Percentiles rank a stretch among this genome's conserved stretches.
Conservation (phyloP, 805 yeast genomes). For the Isabelozyma pseudorhagii region DNA sequence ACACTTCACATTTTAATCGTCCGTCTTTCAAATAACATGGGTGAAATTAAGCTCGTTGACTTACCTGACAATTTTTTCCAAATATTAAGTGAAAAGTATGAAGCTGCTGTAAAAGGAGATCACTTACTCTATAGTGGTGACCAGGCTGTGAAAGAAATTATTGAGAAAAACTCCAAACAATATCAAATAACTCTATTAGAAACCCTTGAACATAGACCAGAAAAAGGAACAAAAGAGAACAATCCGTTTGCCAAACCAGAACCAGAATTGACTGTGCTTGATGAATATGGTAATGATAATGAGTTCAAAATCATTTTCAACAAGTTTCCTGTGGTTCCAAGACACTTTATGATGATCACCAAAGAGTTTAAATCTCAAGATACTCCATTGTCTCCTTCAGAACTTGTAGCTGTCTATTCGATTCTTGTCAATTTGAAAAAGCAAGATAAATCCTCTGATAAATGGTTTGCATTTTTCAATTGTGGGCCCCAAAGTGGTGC, state of each 20-base stretch:
- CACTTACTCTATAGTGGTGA: conserved; percentile 53
- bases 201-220: conserved; percentile 38
- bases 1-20: background rate
- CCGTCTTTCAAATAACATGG: background rate
- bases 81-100: conserved; percentile 37
- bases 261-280: conserved; percentile 62
- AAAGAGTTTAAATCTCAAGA: conserved; percentile 69
- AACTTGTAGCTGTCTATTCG: conserved; percentile 56
- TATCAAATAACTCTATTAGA: conserved; percentile 29
- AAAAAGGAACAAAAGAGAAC: conserved; percentile 34
- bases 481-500: conserved; percentile 89
- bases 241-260: conserved; percentile 85
- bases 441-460: conserved; percentile 26
- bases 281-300: conserved; percentile 50
- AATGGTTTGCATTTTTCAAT: conserved; percentile 82
- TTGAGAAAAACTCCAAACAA: conserved; percentile 15
- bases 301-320: conserved; percentile 64
- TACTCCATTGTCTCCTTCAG: conserved; percentile 68
- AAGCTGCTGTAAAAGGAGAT: conserved; percentile 45
- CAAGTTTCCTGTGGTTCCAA: conserved; percentile 80
- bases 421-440: conserved; percentile 50
- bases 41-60: background rate
- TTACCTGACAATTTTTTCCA: conserved; percentile 39
- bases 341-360: conserved; percentile 79
- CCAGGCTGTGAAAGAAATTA: conserved; percentile 28